Evolutionary conservation across 768 basidiomycete species (phyloP).

Genomic region (Boletales sp.): DNA sequence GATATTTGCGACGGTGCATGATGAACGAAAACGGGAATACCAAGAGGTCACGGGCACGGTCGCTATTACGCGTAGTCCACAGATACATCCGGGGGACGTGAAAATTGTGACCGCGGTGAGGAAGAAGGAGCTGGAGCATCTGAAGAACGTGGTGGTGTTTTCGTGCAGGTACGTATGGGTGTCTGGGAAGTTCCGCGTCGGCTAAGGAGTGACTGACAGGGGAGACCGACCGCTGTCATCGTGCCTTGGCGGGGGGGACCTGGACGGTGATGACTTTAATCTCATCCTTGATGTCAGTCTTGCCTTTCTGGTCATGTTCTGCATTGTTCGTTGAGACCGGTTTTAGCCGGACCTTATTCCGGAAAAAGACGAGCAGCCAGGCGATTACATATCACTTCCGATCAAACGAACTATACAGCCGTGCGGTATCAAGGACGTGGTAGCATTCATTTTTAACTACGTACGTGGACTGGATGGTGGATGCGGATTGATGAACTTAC

Average conservation of each 20-base stretch:
- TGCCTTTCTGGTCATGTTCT: neutral
- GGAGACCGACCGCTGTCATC: constrained; percentile 44
- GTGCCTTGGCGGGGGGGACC: constrained; percentile 50
- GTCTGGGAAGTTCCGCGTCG: neutral
- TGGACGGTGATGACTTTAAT: constrained; percentile 53
- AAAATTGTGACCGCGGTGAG: constrained; percentile 42
- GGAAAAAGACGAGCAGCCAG: constrained; percentile 23
- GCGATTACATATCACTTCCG: constrained; percentile 36
- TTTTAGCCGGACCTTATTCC: constrained; percentile 32
- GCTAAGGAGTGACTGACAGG: constrained; percentile 20
- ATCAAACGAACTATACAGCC: constrained; percentile 29
- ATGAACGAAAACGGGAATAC: constrained; percentile 27
- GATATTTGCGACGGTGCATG: constrained; percentile 42
- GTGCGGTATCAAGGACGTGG: constrained; percentile 42
- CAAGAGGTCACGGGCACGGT: constrained; percentile 35
- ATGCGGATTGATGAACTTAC: neutral
- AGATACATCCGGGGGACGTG: constrained; percentile 50
- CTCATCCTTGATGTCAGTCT: constrained; percentile 40
- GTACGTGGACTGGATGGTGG: constrained; percentile 25
- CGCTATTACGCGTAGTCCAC: constrained; percentile 49
- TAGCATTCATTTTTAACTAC: constrained; percentile 46
- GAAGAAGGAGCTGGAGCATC: constrained; percentile 34
- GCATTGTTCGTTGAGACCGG: constrained; percentile 7
- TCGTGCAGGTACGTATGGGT: constrained; percentile 38
- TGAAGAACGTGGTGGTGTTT: constrained; percentile 49